Conservation (phyloP, 2,329 filamentous ascomycete genomes). For the Alternaria sp. region DNA sequence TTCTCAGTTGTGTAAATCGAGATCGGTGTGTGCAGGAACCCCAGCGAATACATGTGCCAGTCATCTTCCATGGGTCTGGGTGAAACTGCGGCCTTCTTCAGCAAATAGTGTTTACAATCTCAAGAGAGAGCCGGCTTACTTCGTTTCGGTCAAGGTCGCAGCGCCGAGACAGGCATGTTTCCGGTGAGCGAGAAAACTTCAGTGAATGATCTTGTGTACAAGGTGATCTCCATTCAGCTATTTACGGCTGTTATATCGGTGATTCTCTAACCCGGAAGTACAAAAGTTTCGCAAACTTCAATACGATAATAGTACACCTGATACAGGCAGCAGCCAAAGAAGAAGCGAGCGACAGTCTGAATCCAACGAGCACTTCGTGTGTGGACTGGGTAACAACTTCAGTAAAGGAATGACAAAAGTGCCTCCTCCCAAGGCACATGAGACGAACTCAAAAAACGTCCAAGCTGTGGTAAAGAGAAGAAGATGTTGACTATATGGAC, state of each 20-base stretch:
- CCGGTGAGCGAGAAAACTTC: neutral
- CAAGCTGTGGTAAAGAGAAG: neutral
- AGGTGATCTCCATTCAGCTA: neutral
- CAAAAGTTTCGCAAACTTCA: neutral
- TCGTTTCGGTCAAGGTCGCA: neutral
- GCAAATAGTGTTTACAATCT: neutral
- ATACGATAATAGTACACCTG: neutral
- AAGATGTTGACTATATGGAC: slow-evolving; percentile 2
- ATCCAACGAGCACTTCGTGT: slow-evolving; percentile 16
- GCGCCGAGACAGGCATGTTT: neutral
- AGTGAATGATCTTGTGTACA: neutral
- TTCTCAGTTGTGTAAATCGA: neutral
- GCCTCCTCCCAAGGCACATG: neutral
- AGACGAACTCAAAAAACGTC: neutral
- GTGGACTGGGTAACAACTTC: slow-evolving; percentile 9
- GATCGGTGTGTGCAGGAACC: neutral
- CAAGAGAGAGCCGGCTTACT: neutral
- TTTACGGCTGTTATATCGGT: neutral
- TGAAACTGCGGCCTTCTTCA: neutral
- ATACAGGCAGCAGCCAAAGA: neutral
- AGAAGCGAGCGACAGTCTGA: slow-evolving; percentile 2
- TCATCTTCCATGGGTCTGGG: neutral
- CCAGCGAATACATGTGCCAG: neutral
- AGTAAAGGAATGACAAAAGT: neutral
- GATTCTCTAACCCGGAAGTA: neutral